A percentile compares a stretch with the other conserved stretches of the same genome.
phyloP scores from a whole-genome alignment of 805 yeast species.

The Candida sonorensis region DNA sequence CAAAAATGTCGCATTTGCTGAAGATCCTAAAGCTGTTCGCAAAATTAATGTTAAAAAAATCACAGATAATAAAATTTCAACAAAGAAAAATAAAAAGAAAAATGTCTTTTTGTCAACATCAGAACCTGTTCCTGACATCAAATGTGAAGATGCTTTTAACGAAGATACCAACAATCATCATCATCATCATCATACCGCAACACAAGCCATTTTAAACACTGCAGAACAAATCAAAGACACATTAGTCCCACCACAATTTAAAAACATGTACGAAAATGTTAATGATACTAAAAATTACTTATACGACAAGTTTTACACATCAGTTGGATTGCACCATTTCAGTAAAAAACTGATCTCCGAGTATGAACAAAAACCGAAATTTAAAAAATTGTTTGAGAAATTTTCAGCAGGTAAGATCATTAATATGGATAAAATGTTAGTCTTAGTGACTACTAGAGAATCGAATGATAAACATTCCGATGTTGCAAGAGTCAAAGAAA shows the following conservation, averaged over 20 bases:
- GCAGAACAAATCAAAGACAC: too few relatives aligned
- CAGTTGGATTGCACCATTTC: conserved; percentile 17
- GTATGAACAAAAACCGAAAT: conserved; percentile 15
- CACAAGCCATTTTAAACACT: too few relatives aligned
- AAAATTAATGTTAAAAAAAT: too few relatives aligned
- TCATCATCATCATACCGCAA: too few relatives aligned
- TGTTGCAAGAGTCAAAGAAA: conserved; percentile 51
- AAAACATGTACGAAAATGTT: conserved; percentile 9
- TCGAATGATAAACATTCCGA: conserved; percentile 25
- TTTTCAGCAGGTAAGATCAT: conserved; percentile 56
- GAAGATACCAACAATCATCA: too few relatives aligned
- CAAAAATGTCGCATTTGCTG: too few relatives aligned
- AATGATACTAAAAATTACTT: conserved; percentile 13
- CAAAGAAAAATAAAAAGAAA: too few relatives aligned
- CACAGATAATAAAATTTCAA: too few relatives aligned
- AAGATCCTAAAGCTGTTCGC: too few relatives aligned
- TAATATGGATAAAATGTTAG: conserved; percentile 61
- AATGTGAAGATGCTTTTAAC: too few relatives aligned
- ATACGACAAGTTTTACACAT: conserved; percentile 17
- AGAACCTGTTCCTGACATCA: too few relatives aligned
- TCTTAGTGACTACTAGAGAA: conserved; percentile 38
- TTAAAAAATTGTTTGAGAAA: conserved; percentile 24
- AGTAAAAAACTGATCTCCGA: conserved; percentile 10
- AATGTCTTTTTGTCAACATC: too few relatives aligned
- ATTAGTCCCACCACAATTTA: conserved; percentile 6